Base-by-base conservation (phyloP, 2,329 filamentous ascomycete species). In the Myriosclerotinia curreyana region DNA sequence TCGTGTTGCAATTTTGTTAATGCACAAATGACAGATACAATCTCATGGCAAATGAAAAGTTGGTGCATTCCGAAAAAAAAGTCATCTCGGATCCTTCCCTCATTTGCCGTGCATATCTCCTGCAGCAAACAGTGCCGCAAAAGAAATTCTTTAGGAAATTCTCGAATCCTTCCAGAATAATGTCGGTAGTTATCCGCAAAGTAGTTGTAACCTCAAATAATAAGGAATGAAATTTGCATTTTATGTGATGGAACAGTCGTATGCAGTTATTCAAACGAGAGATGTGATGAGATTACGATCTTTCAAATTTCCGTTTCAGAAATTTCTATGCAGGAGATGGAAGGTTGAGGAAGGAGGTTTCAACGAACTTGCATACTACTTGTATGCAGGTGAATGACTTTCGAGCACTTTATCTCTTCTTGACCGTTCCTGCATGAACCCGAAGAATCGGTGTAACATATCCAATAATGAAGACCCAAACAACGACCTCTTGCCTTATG, bases 291-390 rank as follows among this genome's bases (percentile, higher is more conserved):
- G 25, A 46, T 36, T 28, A 14, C 28, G 9, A 42, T 20, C n/a
- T 22, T 22, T 46, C 2, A 20, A 36, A 36, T 48, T 48, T 48
- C 42, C 62, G 65, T 69, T 67, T 69, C 66, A 67, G 59, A 66
- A 66, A 50, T 34, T 64, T 64, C 44, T 49, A 65, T 62, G 28
- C 31, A 63, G 38, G 34, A 50, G 17, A 59, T 48, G 61, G 66
- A 69, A 60, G 40, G 62, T 66, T 28, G 56, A 67, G 54, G 28
- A 49, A 62, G 31, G n/a, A 46, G 36, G 62, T 38, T 34, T 51
- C 51, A 60, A 40, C n/a, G 58, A 62, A 62, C 65, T 67, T 68
- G 68, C 68, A 69, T 64, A 62, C 55, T 60, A 65, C 48, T 40
- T 66, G 66, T 65, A 64, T 59, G 61, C 38, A 40, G 55, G 25